These are phyloP conservation scores for Eucommia ulmoides DNA, from an alignment of 257 asterid species.

Conservation along the genomic window DNA sequence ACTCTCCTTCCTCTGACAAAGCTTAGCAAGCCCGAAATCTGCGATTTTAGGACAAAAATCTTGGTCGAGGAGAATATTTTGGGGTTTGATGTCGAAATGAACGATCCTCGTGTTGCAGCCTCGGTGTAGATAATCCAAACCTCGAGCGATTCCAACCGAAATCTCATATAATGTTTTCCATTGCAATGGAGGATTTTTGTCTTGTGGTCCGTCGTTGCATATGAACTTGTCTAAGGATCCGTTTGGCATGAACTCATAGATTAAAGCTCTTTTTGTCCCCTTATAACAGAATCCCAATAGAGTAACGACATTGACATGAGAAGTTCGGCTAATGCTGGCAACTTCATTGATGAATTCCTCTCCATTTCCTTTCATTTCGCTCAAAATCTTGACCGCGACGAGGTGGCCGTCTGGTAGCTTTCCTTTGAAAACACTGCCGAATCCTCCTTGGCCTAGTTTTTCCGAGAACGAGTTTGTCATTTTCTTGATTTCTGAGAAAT, in stretches of 20 bases:
- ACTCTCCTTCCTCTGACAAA: constrained; percentile 19
- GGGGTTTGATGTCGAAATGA: constrained; percentile 32
- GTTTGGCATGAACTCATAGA: constrained; percentile 32
- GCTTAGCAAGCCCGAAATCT: constrained; percentile 24
- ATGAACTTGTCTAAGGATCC: constrained; percentile 26
- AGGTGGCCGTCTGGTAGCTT: constrained; percentile 10
- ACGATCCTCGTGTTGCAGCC: constrained; percentile 18
- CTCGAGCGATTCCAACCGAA: constrained; percentile 26
- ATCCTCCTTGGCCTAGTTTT: constrained; percentile 31
- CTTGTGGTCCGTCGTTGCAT: not conserved
- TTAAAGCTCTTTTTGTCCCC: constrained; percentile 20
- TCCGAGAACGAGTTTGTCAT: constrained; percentile 14
- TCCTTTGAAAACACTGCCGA: constrained; percentile 22
- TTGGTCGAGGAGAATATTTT: constrained; percentile 23
- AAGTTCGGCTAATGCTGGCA: constrained; percentile 28
- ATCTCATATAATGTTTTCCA: constrained; percentile 11
- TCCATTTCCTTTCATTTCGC: constrained; percentile 9
- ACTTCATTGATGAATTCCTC: constrained; percentile 38
- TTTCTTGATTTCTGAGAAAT: constrained; percentile 13
- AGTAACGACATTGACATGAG: constrained; percentile 25
- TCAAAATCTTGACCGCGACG: constrained; percentile 23
- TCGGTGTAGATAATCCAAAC: constrained; percentile 26
- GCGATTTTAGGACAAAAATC: constrained; percentile 25
- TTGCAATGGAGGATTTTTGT: not conserved
- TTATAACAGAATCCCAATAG: constrained; percentile 32